Conservation (phyloP, 2,329 filamentous ascomycete species). For the Epicoccum sorghinum region DNA sequence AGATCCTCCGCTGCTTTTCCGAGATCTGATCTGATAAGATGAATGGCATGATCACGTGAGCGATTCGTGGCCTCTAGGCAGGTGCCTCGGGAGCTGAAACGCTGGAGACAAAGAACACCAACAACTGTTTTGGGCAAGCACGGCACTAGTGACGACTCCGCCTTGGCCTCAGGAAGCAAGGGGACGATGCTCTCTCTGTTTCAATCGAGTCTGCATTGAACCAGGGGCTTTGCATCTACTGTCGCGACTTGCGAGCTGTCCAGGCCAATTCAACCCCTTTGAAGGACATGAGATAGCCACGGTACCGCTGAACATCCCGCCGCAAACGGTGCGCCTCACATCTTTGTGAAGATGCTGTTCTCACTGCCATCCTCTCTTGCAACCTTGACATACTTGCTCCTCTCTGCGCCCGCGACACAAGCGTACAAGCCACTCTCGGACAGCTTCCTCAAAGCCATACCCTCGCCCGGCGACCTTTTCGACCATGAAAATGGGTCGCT, state of each 20-base stretch:
- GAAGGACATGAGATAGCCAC: slow-evolving; percentile 3
- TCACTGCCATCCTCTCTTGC: slow-evolving; percentile 19
- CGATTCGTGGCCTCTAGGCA: background rate
- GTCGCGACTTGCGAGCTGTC: background rate
- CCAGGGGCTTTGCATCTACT: slow-evolving; percentile 6
- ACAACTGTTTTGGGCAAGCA: slow-evolving; percentile 18
- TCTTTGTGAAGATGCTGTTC: slow-evolving; percentile 23
- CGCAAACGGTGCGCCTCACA: background rate
- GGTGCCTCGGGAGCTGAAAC: slow-evolving; percentile 13
- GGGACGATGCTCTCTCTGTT: slow-evolving; percentile 20
- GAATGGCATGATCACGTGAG: slow-evolving; percentile 18
- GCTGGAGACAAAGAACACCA: slow-evolving; percentile 7
- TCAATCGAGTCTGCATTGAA: slow-evolving; percentile 27
- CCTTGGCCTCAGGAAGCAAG: slow-evolving; percentile 21
- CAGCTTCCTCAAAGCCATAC: slow-evolving; percentile 72
- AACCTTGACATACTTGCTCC: slow-evolving; percentile 20
- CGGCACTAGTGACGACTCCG: slow-evolving; percentile 21
- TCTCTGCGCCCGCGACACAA: slow-evolving; percentile 26
- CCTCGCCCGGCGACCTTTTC: slow-evolving; percentile 74
- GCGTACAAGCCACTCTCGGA: slow-evolving; percentile 73
- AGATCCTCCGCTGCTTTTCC: slow-evolving; percentile 25
- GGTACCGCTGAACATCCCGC: background rate
- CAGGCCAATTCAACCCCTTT: background rate
- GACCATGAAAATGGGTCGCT: slow-evolving; percentile 77
- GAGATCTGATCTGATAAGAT: slow-evolving; percentile 38